Evolutionary conservation across 352 stramenopile genomes (phyloP).

Genomic region (Thraustochytrium striatum): DNA sequence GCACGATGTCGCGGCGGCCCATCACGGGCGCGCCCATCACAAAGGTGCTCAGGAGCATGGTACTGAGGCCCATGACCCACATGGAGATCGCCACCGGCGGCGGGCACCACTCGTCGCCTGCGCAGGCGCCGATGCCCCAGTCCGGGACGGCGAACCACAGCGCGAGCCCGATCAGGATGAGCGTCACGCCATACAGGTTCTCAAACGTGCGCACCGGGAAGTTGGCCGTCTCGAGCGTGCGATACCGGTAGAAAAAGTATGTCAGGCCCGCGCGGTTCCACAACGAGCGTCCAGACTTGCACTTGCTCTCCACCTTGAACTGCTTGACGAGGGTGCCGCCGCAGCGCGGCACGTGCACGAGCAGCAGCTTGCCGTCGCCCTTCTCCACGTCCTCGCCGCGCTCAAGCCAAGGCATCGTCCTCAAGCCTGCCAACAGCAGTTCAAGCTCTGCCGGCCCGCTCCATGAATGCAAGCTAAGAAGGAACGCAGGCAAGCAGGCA

Average conservation of each 20-base stretch:
- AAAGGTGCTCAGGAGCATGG: slow-evolving; percentile 54
- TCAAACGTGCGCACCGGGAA: slow-evolving; percentile 57
- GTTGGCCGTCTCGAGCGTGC: slow-evolving; percentile 57
- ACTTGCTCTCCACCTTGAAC: slow-evolving; percentile 54
- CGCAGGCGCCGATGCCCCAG: background rate
- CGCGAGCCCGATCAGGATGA: background rate
- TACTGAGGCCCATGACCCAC: background rate
- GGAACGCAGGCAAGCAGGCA: too few species aligned
- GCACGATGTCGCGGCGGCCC: slow-evolving; percentile 50
- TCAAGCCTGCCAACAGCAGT: too few species aligned
- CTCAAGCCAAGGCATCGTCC: slow-evolving; percentile 55
- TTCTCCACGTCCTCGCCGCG: slow-evolving; percentile 2
- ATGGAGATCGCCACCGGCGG: slow-evolving; percentile 11
- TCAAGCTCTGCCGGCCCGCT: too few species aligned
- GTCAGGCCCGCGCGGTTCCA: slow-evolving; percentile 50
- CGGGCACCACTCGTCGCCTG: background rate
- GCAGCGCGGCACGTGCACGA: slow-evolving; percentile 59
- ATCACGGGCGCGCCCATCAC: slow-evolving; percentile 57
- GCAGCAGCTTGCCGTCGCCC: slow-evolving; percentile 54
- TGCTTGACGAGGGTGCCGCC: slow-evolving; percentile 59
- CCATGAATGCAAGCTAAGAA: too few species aligned
- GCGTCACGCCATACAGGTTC: slow-evolving; percentile 52
- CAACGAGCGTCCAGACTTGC: background rate
- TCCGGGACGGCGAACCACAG: background rate
- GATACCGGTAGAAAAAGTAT: slow-evolving; percentile 58